Evolutionary conservation across 805 yeast genomes (phyloP).

Genomic region (Wickerhamiella vanderwaltii): DNA sequence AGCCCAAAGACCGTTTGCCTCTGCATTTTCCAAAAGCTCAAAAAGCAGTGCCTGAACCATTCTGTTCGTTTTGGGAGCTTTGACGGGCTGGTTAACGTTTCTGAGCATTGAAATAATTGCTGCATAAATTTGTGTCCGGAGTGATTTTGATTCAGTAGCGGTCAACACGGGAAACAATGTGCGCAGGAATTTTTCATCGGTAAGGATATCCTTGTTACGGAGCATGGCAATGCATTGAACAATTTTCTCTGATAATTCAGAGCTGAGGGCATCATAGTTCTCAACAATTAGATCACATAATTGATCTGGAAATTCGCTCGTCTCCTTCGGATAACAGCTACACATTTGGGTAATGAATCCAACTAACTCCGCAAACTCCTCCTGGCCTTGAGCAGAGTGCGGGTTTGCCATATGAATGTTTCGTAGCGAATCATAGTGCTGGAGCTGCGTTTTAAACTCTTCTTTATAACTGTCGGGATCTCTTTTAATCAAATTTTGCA

Average conservation of each 20-base stretch:
- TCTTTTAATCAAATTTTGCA: conserved; percentile 85
- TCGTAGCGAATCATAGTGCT: conserved; percentile 82
- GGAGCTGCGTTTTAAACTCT: conserved; percentile 83
- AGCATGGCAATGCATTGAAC: conserved; percentile 82
- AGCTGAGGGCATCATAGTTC: conserved; percentile 69
- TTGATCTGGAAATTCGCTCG: conserved; percentile 74
- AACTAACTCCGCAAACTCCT: conserved; percentile 67
- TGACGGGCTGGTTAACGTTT: conserved; percentile 74
- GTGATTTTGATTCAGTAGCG: conserved; percentile 61
- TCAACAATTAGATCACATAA: conserved; percentile 52
- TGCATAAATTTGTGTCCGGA: conserved; percentile 71
- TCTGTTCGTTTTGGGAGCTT: conserved; percentile 78
- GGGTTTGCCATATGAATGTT: conserved; percentile 77
- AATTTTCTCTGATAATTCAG: conserved; percentile 84
- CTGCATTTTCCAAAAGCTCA: conserved; percentile 70
- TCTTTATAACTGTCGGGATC: conserved; percentile 92
- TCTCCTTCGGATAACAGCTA: conserved; percentile 77
- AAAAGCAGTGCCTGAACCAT: conserved; percentile 87
- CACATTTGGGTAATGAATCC: conserved; percentile 91
- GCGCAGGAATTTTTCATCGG: conserved; percentile 70
- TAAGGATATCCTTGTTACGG: conserved; percentile 68
- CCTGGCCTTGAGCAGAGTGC: conserved; percentile 43
- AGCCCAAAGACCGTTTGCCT: conserved; percentile 88
- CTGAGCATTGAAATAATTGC: conserved; percentile 70
- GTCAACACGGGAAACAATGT: conserved; percentile 73